A percentile compares a stretch with the other conserved stretches of the same genome.
Conservation (phyloP, 2,329 filamentous ascomycete species). For the Polytolypa hystricis region DNA sequence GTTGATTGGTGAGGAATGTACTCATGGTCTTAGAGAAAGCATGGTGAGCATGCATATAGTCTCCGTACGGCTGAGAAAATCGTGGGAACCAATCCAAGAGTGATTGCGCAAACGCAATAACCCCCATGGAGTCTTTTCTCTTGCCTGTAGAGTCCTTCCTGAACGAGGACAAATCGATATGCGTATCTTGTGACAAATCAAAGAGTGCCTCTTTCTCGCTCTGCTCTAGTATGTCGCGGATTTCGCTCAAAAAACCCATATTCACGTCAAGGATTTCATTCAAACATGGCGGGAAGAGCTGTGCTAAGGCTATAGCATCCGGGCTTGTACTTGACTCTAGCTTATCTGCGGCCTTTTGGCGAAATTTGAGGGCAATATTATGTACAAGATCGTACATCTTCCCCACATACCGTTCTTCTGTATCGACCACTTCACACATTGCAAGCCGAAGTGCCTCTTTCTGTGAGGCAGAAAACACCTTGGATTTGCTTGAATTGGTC, state of each 20-base stretch:
- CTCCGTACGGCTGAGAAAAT: conserved; percentile 81
- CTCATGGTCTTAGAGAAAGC: conserved; percentile 74
- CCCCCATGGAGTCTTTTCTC: conserved; percentile 62
- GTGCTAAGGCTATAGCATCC: conserved; percentile 58
- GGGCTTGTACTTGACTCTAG: conserved; percentile 56
- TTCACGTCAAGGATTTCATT: conserved; percentile 75
- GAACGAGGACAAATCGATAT: conserved; percentile 37
- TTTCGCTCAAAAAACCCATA: conserved; percentile 62
- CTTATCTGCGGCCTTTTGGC: conserved; percentile 53
- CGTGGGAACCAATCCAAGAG: conserved; percentile 87
- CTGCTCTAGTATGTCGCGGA: conserved; percentile 66
- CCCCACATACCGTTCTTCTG: conserved; percentile 83
- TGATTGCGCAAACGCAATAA: conserved; percentile 64
- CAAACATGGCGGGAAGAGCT: conserved; percentile 70
- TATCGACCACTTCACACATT: conserved; percentile 81
- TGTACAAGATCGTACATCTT: conserved; percentile 78
- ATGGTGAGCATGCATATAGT: conserved; percentile 85
- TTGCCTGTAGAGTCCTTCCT: conserved; percentile 31
- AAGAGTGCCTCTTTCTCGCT: conserved; percentile 69
- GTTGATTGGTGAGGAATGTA: conserved; percentile 61
- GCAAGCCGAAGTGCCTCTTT: conserved; percentile 78
- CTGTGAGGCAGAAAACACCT: conserved; percentile 67
- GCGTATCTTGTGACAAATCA: conserved; percentile 56
- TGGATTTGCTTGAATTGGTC: conserved; percentile 65
- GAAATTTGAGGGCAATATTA: conserved; percentile 69